Base-by-base conservation (phyloP, 140 eudicot species). In the Cichorium intybus region DNA sequence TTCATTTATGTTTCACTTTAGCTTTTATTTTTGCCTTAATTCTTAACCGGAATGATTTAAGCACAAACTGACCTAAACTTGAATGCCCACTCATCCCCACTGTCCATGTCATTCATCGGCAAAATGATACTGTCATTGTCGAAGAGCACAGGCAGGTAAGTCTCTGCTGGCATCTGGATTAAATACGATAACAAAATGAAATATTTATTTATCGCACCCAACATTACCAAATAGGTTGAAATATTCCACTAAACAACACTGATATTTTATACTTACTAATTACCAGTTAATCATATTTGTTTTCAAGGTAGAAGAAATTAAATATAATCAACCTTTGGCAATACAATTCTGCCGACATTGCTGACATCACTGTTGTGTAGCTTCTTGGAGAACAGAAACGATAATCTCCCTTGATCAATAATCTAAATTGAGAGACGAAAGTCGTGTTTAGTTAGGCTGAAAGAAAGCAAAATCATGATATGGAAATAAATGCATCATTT, bases 341-440 rank as follows among this genome's bases (percentile, higher is more conserved):
- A 77, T 55, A 89, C 60, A 53, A 80, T 86, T 71, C 97, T 57
- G 64, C 91, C 72, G 20, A 89, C 75, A 29, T 64, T 27, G 43
- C 82, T 61, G 16, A 89, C 95, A 54, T 89, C 95, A 49, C 92
- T 89, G 54, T 79, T 89, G 56, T 84, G 79, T 12, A 89, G 89
- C 72, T 81, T 81, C 85, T 89, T 89, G 66, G 57, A 69, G 77
- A 89, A 89, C 31, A 89, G 82, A 73, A 78, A 86, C 56, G 52
- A 31, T 58, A 89, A 35, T 61, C 81, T 79, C 37, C 77, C 56
- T 37, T 52, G 72, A 66, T 81, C 83, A 27, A 70, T 58, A 20
- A 45, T 82, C 91, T 86, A 57, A 54, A 34, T 49, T 4, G 3
- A 65, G 24, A 58, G 35, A 15, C 24, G 52, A 55, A 60, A 69